Conservation (phyloP, 768 basidiomycete species). For the Collybiopsis confluens region DNA sequence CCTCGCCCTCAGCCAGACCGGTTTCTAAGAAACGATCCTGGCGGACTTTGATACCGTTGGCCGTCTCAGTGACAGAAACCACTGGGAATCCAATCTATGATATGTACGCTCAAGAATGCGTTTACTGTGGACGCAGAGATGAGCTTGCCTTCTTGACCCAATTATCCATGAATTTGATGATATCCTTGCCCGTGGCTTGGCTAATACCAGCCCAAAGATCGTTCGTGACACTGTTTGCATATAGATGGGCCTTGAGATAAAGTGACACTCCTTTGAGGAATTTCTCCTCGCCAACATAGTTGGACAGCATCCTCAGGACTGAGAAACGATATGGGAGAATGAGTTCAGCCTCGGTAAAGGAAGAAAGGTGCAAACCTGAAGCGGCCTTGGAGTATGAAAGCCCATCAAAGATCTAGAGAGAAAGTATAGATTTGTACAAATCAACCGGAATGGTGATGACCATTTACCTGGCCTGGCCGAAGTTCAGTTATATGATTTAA, state of each 20-base stretch:
- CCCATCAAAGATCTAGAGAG: conserved; percentile 57
- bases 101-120: not conserved
- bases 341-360: not conserved
- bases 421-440: not conserved
- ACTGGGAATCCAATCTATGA: conserved; percentile 68
- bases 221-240: conserved; percentile 57
- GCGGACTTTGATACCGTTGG: conserved; percentile 50
- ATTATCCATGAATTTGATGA: conserved; percentile 62
- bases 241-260: conserved; percentile 68
- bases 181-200: conserved; percentile 53
- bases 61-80: conserved; percentile 57
- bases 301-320: conserved; percentile 69
- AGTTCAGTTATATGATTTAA: too few species aligned
- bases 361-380: conserved; percentile 30
- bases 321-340: not conserved
- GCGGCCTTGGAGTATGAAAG: conserved; percentile 62
- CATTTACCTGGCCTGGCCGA: conserved; percentile 6
- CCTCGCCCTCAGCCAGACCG: conserved; percentile 56
- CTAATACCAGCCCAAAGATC: conserved; percentile 70
- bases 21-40: conserved; percentile 76
- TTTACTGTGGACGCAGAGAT: not conserved
- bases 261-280: conserved; percentile 68
- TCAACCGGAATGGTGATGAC: not conserved
- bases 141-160: conserved; percentile 57
- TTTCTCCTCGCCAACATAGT: conserved; percentile 61